Evolutionary conservation across 768 basidiomycete genomes (phyloP).

Genomic region (Symmetrospora coprosmae): DNA sequence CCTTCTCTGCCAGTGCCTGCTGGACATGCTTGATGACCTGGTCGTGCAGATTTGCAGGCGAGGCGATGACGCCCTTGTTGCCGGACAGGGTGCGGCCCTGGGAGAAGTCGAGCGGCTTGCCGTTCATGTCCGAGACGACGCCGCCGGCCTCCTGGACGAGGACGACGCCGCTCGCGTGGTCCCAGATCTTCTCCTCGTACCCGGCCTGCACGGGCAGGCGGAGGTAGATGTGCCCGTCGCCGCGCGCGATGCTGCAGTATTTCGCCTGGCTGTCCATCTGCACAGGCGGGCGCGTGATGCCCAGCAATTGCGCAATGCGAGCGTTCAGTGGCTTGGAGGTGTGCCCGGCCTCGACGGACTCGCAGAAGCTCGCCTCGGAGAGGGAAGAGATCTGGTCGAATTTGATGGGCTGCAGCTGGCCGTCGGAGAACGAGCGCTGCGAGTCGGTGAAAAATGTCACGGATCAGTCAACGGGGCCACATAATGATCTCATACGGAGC

Average conservation of each 20-base stretch:
- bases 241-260: conserved; percentile 70
- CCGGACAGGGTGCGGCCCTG: conserved; percentile 68
- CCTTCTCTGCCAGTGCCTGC: conserved; percentile 39
- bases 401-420: conserved; percentile 45
- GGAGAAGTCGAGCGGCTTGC: conserved; percentile 65
- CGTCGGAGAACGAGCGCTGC: conserved; percentile 33
- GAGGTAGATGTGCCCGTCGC: conserved; percentile 70
- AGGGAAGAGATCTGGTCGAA: conserved; percentile 41
- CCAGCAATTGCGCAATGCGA: conserved; percentile 53
- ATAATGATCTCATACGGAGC: too few relatives aligned
- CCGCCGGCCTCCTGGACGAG: conserved; percentile 83
- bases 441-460: too few relatives aligned
- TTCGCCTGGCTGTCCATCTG: conserved; percentile 97
- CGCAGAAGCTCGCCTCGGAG: conserved; percentile 55
- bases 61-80: conserved; percentile 78
- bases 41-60: conserved; percentile 55
- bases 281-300: conserved; percentile 51
- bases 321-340: conserved; percentile 76
- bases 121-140: conserved; percentile 68
- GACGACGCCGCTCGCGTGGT: conserved; percentile 75
- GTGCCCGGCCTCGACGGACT: conserved; percentile 84
- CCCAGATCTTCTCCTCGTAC: conserved; percentile 96
- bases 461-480: too few relatives aligned
- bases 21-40: conserved; percentile 61
- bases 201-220: conserved; percentile 60